Evolutionary conservation across 2,329 filamentous ascomycete species (phyloP).

Genomic region (Diplodia mutila): DNA sequence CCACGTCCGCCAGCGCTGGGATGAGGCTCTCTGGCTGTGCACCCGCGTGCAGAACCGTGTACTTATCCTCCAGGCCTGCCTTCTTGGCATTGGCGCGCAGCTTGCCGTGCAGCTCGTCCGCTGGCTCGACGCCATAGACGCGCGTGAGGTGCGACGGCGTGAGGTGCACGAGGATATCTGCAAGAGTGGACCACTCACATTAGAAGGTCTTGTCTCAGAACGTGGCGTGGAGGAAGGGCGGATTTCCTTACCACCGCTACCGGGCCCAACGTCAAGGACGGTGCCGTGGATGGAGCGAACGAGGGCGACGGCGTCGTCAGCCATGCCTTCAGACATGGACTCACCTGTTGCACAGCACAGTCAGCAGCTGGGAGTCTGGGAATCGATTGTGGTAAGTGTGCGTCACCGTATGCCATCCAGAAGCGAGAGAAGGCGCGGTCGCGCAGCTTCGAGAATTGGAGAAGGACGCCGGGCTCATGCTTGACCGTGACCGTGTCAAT

Average conservation of each 20-base stretch:
- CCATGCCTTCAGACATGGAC: slow-evolving; percentile 43
- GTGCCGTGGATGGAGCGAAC: slow-evolving; percentile 37
- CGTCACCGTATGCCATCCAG: slow-evolving; percentile 39
- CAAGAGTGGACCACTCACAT: neutral
- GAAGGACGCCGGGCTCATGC: slow-evolving; percentile 34
- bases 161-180: slow-evolving; percentile 53
- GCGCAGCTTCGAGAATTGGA: slow-evolving; percentile 38
- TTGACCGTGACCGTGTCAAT: slow-evolving; percentile 38
- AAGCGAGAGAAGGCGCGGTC: slow-evolving; percentile 41
- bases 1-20: slow-evolving; percentile 49
- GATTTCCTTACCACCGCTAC: slow-evolving; percentile 45
- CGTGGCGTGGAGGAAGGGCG: neutral
- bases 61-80: slow-evolving; percentile 51
- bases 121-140: slow-evolving; percentile 61
- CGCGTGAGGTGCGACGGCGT: slow-evolving; percentile 46
- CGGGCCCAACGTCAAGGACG: slow-evolving; percentile 51
- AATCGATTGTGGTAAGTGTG: slow-evolving; percentile 16
- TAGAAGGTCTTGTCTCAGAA: neutral
- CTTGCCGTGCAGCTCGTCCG: slow-evolving; percentile 50
- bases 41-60: slow-evolving; percentile 54
- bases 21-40: slow-evolving; percentile 53
- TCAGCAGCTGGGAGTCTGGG: slow-evolving; percentile 46
- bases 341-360: slow-evolving; percentile 31
- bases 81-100: slow-evolving; percentile 47
- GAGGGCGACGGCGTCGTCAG: slow-evolving; percentile 36